phyloP scores from a whole-genome alignment of 2,329 filamentous ascomycete species.

The Erysiphe pisi region DNA sequence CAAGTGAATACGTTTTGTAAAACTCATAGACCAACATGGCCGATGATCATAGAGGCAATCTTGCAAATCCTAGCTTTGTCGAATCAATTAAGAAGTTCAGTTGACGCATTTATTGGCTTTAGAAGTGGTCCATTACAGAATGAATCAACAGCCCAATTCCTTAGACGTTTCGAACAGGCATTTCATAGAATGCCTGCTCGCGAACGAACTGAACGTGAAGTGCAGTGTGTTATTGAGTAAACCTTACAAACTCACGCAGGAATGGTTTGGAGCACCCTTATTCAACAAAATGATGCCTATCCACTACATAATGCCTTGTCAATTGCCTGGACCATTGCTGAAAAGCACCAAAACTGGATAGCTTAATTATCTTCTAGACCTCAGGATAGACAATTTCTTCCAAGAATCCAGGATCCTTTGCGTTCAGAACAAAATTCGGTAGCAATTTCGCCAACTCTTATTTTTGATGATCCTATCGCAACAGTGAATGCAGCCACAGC shows the following conservation, averaged over 20 bases:
- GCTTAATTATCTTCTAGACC: not conserved
- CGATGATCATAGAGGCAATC: not conserved
- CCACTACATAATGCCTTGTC: not conserved
- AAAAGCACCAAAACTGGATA: constrained; percentile 22
- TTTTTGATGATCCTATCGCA: not conserved
- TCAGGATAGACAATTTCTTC: not conserved
- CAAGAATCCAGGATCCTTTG: constrained; percentile 6
- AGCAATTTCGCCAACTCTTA: too few relatives aligned
- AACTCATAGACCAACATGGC: not conserved
- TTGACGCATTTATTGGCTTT: constrained; percentile 9
- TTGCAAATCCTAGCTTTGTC: not conserved
- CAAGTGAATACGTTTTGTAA: not conserved
- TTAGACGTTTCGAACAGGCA: not conserved
- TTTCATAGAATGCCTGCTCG: not conserved
- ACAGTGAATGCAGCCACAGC: constrained; percentile 4
- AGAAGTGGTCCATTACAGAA: not conserved
- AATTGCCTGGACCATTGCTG: constrained; percentile 1
- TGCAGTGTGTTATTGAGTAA: not conserved
- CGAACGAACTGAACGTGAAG: too few relatives aligned
- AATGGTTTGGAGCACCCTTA: not conserved
- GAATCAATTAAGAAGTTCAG: not conserved
- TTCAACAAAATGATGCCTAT: constrained; percentile 5
- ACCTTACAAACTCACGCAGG: constrained; percentile 14
- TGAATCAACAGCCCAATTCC: not conserved
- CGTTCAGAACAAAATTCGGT: not conserved